Percentiles rank a stretch among this genome's conserved stretches.
Conservation (phyloP, 2,329 filamentous ascomycete genomes). For the Nemania sp. region DNA sequence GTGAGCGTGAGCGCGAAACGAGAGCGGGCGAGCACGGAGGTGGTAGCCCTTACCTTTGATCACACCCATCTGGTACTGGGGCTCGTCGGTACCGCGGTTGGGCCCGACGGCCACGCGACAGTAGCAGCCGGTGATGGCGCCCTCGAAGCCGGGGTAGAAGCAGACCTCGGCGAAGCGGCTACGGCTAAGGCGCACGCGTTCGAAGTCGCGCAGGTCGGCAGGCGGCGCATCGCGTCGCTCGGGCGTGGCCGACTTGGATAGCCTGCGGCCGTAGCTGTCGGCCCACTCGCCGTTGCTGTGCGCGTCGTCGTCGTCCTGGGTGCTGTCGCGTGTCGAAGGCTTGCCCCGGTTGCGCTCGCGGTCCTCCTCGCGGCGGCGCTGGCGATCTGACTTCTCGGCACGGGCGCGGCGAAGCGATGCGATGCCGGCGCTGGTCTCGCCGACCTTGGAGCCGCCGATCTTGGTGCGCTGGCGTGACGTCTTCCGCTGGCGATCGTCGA, state of each 20-base stretch:
- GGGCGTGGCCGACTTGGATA: conserved; percentile 53
- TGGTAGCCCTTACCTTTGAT: conserved; percentile 83
- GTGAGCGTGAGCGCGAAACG: conserved; percentile 30
- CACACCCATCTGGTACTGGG: conserved; percentile 83
- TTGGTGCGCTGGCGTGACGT: conserved; percentile 72
- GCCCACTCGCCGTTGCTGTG: conserved; percentile 83
- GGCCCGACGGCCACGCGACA: conserved; percentile 82
- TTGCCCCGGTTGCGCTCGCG: conserved; percentile 58
- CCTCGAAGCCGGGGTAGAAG: conserved; percentile 88
- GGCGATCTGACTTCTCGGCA: conserved; percentile 66
- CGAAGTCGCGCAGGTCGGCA: conserved; percentile 77
- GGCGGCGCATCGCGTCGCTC: conserved; percentile 68
- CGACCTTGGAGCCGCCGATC: conserved; percentile 65
- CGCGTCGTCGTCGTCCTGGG: conserved; percentile 62
- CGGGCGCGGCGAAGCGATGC: conserved; percentile 67
- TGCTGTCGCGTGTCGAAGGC: conserved; percentile 46
- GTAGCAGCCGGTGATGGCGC: conserved; percentile 80
- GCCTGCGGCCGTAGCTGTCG: conserved; percentile 52
- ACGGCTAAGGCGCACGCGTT: conserved; percentile 81
- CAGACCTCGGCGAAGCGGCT: conserved; percentile 88
- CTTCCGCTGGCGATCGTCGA: conserved; percentile 78
- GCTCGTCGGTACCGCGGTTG: conserved; percentile 68
- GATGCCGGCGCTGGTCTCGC: conserved; percentile 71
- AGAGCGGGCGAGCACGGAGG: too few relatives aligned
- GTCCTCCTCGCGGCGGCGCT: conserved; percentile 65